These are phyloP conservation scores for Apophysomyces trapeziformis DNA, from an alignment of 371 early-diverging fungal genomes.

Conservation along the genomic window DNA sequence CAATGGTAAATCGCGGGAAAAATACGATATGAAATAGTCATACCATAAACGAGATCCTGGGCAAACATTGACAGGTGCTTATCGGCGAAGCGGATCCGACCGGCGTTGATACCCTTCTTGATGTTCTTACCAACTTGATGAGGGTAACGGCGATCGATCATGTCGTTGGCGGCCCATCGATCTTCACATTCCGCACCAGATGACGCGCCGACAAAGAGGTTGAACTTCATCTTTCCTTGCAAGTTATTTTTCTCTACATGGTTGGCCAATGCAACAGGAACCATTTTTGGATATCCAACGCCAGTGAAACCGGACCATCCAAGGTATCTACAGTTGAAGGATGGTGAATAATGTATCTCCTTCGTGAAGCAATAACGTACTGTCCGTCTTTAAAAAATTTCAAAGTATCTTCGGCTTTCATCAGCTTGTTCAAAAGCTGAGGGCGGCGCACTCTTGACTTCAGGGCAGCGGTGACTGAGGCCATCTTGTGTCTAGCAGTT, in stretches of 20 bases:
- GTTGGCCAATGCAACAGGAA: slow-evolving; percentile 54
- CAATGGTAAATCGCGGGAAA: slow-evolving; percentile 1
- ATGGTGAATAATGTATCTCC: background rate
- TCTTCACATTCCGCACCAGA: slow-evolving; percentile 57
- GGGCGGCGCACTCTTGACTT: slow-evolving; percentile 57
- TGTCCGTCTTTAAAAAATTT: slow-evolving; percentile 55
- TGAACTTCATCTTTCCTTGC: slow-evolving; percentile 59
- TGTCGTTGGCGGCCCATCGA: slow-evolving; percentile 50
- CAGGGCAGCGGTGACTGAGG: slow-evolving; percentile 48
- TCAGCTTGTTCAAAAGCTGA: slow-evolving; percentile 48
- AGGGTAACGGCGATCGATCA: slow-evolving; percentile 62
- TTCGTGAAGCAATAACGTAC: slow-evolving; percentile 32
- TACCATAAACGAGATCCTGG: slow-evolving; percentile 56
- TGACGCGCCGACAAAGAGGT: slow-evolving; percentile 58
- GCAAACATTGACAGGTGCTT: slow-evolving; percentile 64
- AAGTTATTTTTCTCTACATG: slow-evolving; percentile 58
- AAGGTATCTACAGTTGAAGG: slow-evolving; percentile 32
- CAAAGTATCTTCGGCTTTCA: slow-evolving; percentile 50
- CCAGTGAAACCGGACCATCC: slow-evolving; percentile 61
- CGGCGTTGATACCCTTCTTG: slow-evolving; percentile 57
- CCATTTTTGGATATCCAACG: slow-evolving; percentile 60
- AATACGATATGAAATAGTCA: background rate
- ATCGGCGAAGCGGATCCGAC: slow-evolving; percentile 61
- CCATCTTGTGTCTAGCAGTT: slow-evolving; percentile 26
- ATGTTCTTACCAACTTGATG: slow-evolving; percentile 60